Base-by-base conservation (phyloP, 2,329 filamentous ascomycete genomes). In the Shiraia bambusicola region DNA sequence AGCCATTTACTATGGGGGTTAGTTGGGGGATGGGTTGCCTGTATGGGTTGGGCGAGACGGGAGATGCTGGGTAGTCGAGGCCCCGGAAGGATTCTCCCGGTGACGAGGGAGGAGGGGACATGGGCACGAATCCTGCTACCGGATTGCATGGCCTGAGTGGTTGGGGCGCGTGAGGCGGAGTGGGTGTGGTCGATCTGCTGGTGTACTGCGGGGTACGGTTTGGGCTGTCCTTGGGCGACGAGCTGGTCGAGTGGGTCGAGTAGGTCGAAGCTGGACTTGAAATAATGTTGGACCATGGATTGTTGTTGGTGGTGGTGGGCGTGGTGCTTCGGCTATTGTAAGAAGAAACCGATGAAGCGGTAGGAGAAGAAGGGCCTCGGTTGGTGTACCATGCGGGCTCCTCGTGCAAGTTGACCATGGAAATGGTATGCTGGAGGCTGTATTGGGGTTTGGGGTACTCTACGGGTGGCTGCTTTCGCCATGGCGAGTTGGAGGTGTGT, bases 371-470 rank as follows among this genome's bases (percentile, higher is more conserved):
- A 10, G 66, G 58, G 7, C 58, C 56, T 22, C 64, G 59, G 31
- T 54, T 59, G 11, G 52, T 47, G 45, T 66, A 65, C 67, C 66
- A 69, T 22, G 56, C 49, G 28, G 61, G 55, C 35, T 68, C 64
- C 28, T 69, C 66, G 45, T 68, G 66, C 39, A 71, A 56, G 46
- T 71, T 69, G 34, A 67, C 58, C 66, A 70, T 69, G 29, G 67
- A 70, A 40, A 67, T 63, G 30, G 66, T 66, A 40, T 69, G 65
- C 39, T 64, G 59, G 22, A 71, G 59, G 31, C 58, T 61, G 40
- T 61, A 64, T 34, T 67, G 61, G 25, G 59, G 59, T 38, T 66
- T 68, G 13, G 56, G 52, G 34, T 64, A 61, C 11, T 66, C 63
- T 14, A 54, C 49, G 11, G 55, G 51, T 35, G 59, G 54, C 19